phyloP scores from a whole-genome alignment of 345 rosid genomes.

The Cochlearia excelsa region DNA sequence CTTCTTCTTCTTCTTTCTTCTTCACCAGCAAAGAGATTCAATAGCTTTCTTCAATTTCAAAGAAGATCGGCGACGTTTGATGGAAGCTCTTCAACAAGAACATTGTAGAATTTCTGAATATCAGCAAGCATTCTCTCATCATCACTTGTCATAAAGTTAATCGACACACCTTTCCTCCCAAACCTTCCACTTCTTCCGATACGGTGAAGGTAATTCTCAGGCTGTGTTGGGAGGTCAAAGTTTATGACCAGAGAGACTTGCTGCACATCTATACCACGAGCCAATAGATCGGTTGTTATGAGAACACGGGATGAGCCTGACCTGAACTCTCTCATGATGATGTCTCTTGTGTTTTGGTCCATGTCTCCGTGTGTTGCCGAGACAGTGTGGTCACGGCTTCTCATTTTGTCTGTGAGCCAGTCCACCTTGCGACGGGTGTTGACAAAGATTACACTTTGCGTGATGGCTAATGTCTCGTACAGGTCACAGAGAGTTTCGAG shows the following conservation, averaged over 20 bases:
- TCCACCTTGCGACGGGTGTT: conserved; percentile 60
- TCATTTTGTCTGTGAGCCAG: conserved; percentile 54
- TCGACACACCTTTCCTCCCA: conserved; percentile 35
- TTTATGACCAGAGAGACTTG: conserved; percentile 56
- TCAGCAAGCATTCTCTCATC: conserved; percentile 48
- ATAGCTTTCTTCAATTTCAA: conserved; percentile 21
- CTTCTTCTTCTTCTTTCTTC: background rate
- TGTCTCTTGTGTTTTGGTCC: too few species aligned
- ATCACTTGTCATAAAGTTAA: conserved; percentile 48
- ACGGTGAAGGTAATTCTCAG: conserved; percentile 55
- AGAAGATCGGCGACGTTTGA: conserved; percentile 46
- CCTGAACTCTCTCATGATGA: too few species aligned
- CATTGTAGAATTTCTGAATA: conserved; percentile 54
- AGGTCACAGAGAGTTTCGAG: too few species aligned
- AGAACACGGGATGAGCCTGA: conserved; percentile 47
- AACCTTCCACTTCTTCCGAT: conserved; percentile 45
- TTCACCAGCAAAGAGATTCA: background rate
- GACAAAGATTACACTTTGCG: conserved; percentile 52
- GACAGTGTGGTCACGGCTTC: conserved; percentile 52
- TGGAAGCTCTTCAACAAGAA: conserved; percentile 52
- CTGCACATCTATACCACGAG: conserved; percentile 57
- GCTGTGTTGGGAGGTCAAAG: conserved; percentile 53
- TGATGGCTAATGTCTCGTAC: conserved; percentile 41
- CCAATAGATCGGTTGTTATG: conserved; percentile 55
- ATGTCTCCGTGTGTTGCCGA: conserved; percentile 13